phyloP scores from a whole-genome alignment of 169 alveolate species.

The Plasmodium relictum region DNA sequence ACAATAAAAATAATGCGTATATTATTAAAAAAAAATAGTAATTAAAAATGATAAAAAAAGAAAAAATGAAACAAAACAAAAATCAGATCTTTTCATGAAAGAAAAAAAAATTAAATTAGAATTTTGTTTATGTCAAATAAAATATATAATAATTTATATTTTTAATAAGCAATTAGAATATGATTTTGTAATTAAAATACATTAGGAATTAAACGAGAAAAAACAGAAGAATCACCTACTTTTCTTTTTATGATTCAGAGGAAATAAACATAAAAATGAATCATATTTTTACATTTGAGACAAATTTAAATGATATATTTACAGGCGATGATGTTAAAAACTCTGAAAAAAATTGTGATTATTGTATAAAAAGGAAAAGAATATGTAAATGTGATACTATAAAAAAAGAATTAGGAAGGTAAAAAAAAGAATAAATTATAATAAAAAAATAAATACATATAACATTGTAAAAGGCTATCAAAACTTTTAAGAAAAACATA shows the following conservation, averaged over 20 bases:
- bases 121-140: too few relatives aligned
- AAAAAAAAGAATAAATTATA: not conserved
- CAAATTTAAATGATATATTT: conserved; percentile 64
- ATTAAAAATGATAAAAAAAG: too few relatives aligned
- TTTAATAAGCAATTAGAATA: too few relatives aligned
- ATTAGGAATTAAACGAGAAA: conserved; percentile 4
- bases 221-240: not conserved
- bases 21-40: too few relatives aligned
- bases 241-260: not conserved
- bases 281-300: conserved; percentile 47
- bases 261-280: conserved; percentile 43
- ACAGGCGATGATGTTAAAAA: conserved; percentile 46
- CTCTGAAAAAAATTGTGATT: conserved; percentile 56
- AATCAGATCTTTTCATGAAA: too few relatives aligned
- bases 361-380: conserved; percentile 64
- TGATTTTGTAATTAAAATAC: too few relatives aligned
- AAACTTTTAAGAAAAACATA: too few relatives aligned
- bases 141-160: too few relatives aligned
- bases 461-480: not conserved
- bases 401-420: conserved; percentile 74
- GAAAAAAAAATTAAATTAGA: too few relatives aligned
- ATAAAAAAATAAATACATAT: not conserved
- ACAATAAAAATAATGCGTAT: too few relatives aligned
- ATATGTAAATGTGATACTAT: conserved; percentile 74
- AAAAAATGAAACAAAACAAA: too few relatives aligned